phyloP scores from a whole-genome alignment of 331 rosid genomes.

The Malus hybrid region DNA sequence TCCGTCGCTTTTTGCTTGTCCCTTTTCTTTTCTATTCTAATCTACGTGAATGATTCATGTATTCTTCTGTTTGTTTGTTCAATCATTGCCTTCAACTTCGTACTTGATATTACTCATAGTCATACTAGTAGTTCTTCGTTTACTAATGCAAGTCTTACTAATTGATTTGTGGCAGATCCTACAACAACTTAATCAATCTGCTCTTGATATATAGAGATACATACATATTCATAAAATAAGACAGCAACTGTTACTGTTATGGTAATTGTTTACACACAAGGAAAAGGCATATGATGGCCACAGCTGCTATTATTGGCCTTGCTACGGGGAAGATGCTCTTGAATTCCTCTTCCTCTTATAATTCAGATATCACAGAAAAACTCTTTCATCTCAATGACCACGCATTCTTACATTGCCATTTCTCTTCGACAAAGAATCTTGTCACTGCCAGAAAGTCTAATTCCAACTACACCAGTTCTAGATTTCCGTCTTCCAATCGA shows the following conservation, averaged over 20 bases:
- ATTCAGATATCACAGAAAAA: constrained; percentile 69
- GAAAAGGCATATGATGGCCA: constrained; percentile 69
- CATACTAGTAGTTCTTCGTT: not conserved
- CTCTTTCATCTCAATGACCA: constrained; percentile 37
- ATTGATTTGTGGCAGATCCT: not conserved
- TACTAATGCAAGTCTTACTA: not conserved
- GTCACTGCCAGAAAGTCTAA: constrained; percentile 43
- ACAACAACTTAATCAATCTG: not conserved
- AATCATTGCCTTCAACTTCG: not conserved
- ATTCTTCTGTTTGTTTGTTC: no score
- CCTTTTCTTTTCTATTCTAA: no score
- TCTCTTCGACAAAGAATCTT: constrained; percentile 41
- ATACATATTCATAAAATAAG: not conserved
- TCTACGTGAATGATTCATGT: no score
- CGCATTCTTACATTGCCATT: constrained; percentile 40
- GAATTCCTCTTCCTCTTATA: constrained; percentile 58
- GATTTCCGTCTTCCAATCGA: constrained; percentile 34
- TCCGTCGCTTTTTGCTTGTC: no score
- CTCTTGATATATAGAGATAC: not conserved
- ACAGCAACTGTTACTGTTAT: constrained; percentile 16
- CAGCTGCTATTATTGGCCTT: constrained; percentile 82
- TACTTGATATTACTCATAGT: not conserved
- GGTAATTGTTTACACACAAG: constrained; percentile 29
- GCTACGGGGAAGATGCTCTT: constrained; percentile 73
- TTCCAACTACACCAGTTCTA: constrained; percentile 34